Base-by-base conservation (phyloP, 352 stramenopile genomes). In the Plasmopara halstedii region DNA sequence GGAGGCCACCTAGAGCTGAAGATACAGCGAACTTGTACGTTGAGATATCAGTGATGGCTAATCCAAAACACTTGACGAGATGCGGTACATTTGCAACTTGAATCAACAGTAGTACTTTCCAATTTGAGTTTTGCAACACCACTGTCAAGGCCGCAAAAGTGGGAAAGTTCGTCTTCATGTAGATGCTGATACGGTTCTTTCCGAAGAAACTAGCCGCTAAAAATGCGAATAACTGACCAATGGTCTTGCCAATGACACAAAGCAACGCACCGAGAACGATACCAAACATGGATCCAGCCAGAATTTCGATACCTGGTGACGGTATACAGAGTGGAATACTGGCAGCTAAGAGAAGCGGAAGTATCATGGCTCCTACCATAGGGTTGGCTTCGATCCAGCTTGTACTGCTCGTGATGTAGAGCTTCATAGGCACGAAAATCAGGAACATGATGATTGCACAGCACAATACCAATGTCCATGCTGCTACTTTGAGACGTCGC, bases 1-100 rank as follows among this genome's bases (percentile, higher is more conserved):
- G 72, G 13, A 79, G 38, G 22, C 70, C 66, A 1, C 68, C 73
- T 15, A 85, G 42, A 25, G 82, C 60, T 29, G 73, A 81, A 15
- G 77, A 80, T 21, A 79, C 41, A 0, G 64, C 53, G 48, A 88
- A 88, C 36, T 68, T 60, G 26, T 68, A 51, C 17, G 67, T 64
- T 6, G 62, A 68, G 31, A 87, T 55, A 43, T 87, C 69, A 1
- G 73, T 78, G 25, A 89, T 73, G 25, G 77, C 71, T 10, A 89
- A 63, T 26, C 72, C 74, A 54, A 85, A 89, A 58, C 67, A 86
- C 47, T 87, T 89, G 52, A 86, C 58, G 7, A 79, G 58, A 19
- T 84, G 62, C n/a, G 74, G 78, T 7, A 87, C 52, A 27, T 75
- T 85, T 2, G 78, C 83, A 33, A 89, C 64, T 47, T 89, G 78